These are phyloP conservation scores for Trifolium repens DNA, from an alignment of 306 rosid genomes.

Conservation along the genomic window DNA sequence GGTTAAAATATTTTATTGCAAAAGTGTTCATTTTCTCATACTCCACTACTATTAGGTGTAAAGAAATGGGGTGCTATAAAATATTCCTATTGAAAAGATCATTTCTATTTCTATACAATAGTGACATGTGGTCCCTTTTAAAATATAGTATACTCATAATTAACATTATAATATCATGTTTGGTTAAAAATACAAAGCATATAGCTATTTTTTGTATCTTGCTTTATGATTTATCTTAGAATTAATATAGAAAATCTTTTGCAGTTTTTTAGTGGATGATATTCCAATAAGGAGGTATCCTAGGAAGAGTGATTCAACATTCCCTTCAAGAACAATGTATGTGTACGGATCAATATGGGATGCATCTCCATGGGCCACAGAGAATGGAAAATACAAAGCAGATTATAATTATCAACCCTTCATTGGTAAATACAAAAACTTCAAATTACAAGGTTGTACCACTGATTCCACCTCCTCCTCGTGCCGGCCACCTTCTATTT, in stretches of 20 bases:
- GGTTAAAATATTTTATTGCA: slow-evolving; percentile 28
- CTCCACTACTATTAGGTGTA: not conserved
- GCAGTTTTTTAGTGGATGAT: slow-evolving; percentile 86
- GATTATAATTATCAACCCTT: slow-evolving; percentile 86
- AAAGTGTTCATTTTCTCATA: not conserved
- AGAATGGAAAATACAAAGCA: slow-evolving; percentile 86
- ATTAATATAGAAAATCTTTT: not conserved
- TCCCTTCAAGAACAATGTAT: slow-evolving; percentile 80
- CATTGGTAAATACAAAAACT: slow-evolving; percentile 65
- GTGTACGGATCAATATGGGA: slow-evolving; percentile 94
- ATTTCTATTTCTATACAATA: slow-evolving; percentile 15
- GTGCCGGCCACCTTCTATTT: slow-evolving; percentile 56
- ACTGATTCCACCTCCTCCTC: slow-evolving; percentile 36
- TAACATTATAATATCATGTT: not conserved
- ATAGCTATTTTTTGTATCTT: not conserved
- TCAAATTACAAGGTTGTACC: slow-evolving; percentile 66
- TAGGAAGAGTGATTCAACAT: slow-evolving; percentile 75
- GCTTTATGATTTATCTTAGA: not conserved
- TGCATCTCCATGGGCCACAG: slow-evolving; percentile 95
- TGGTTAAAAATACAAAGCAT: not conserved
- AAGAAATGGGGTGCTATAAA: not conserved
- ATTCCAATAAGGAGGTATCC: slow-evolving; percentile 81
- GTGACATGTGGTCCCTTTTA: slow-evolving; percentile 34
- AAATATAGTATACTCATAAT: not conserved
- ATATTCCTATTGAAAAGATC: not conserved